These are phyloP conservation scores for Pseudogymnoascus sp. DNA, from an alignment of 2,329 filamentous ascomycete genomes.

Conservation along the genomic window DNA sequence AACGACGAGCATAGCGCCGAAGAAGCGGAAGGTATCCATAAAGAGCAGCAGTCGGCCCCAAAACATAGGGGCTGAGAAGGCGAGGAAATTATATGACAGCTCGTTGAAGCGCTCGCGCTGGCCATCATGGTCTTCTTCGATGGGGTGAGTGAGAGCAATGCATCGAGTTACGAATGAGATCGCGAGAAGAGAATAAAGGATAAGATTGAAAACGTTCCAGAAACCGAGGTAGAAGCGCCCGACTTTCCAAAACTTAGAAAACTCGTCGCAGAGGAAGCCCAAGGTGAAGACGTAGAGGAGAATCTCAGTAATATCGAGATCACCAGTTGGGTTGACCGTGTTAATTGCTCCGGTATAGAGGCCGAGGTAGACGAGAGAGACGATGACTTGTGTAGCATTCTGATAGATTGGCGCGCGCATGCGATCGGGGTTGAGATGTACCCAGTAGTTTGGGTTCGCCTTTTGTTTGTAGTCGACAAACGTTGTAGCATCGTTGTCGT, in stretches of 20 bases:
- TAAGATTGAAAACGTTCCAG: conserved; percentile 91
- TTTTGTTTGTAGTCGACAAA: conserved; percentile 84
- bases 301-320: conserved; percentile 75
- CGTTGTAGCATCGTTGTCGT: conserved; percentile 78
- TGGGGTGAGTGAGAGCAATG: conserved; percentile 60
- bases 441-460: conserved; percentile 66
- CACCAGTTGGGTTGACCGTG: conserved; percentile 77
- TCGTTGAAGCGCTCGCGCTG: conserved; percentile 59
- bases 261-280: conserved; percentile 82
- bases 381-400: conserved; percentile 77
- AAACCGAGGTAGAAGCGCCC: conserved; percentile 87
- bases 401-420: conserved; percentile 92
- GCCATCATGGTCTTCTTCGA: conserved; percentile 36
- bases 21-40: conserved; percentile 88
- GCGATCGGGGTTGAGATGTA: conserved; percentile 85
- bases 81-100: conserved; percentile 87
- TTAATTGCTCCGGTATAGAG: conserved; percentile 91
- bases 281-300: conserved; percentile 85
- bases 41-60: conserved; percentile 90
- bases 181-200: conserved; percentile 69
- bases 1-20: conserved; percentile 95
- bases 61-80: conserved; percentile 91
- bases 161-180: conserved; percentile 73
- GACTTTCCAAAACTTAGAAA: conserved; percentile 86
- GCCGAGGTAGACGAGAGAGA: conserved; percentile 73